Evolutionary conservation across 2,329 filamentous ascomycete species (phyloP).

Genomic region (Dichotomopilus funicola): DNA sequence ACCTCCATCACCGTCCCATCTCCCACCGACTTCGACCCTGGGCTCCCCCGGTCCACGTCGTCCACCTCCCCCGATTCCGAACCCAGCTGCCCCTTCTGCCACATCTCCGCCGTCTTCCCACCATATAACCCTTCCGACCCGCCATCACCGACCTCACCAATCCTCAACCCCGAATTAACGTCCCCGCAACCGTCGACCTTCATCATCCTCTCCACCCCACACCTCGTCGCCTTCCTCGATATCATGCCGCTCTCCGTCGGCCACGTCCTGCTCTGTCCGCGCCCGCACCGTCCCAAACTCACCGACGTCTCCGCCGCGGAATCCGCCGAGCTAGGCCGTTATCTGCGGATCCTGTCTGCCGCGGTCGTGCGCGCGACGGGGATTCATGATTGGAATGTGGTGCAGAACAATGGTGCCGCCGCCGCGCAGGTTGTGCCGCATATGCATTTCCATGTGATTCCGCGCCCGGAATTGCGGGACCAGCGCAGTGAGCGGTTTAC

Average conservation of each 20-base stretch:
- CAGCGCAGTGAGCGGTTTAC: conserved; percentile 56
- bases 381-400: conserved; percentile 85
- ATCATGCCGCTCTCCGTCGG: conserved; percentile 81
- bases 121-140: conserved; percentile 41
- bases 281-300: conserved; percentile 71
- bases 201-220: conserved; percentile 69
- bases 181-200: conserved; percentile 43
- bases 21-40: conserved; percentile 15
- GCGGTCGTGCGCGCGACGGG: conserved; percentile 64
- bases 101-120: conserved; percentile 45
- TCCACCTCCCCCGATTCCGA: conserved; percentile 18
- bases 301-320: conserved; percentile 60
- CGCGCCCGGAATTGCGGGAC: conserved; percentile 62
- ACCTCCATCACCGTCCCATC: conserved; percentile 2
- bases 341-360: conserved; percentile 65
- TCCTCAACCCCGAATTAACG: conserved; percentile 30
- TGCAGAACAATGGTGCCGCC: conserved; percentile 88
- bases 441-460: conserved; percentile 92
- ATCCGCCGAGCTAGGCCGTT: conserved; percentile 58
- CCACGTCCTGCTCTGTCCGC: conserved; percentile 75
- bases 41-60: neutral
- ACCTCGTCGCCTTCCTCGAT: conserved; percentile 83
- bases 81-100: conserved; percentile 54
- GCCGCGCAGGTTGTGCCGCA: conserved; percentile 91
- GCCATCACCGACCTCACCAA: conserved; percentile 32